Evolutionary conservation across 148 eudicot species (phyloP).

Genomic region (Nepenthes mirabilis): DNA sequence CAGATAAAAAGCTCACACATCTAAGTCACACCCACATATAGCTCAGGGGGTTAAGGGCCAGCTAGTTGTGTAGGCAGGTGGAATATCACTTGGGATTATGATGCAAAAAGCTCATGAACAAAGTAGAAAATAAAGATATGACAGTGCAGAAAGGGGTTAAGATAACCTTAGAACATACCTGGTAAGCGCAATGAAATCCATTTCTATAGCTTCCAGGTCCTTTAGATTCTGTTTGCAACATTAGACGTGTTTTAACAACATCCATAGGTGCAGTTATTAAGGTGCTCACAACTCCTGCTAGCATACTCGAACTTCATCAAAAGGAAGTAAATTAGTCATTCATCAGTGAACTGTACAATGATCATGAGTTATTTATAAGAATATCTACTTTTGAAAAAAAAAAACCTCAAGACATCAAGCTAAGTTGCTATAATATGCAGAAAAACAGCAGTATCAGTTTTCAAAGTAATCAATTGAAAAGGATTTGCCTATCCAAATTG

Average conservation of each 20-base stretch:
- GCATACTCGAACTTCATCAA: constrained; percentile 64
- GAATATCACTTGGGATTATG: too few relatives aligned
- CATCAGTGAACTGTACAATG: background rate
- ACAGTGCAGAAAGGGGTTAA: background rate
- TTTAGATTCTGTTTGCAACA: constrained; percentile 73
- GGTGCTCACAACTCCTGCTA: constrained; percentile 75
- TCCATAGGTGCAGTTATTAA: constrained; percentile 79
- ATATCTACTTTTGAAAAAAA: background rate
- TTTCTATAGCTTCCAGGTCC: constrained; percentile 45
- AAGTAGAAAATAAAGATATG: background rate
- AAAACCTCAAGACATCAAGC: background rate
- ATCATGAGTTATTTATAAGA: too few relatives aligned
- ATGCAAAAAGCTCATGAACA: background rate
- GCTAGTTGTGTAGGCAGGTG: too few relatives aligned
- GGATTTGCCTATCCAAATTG: too few relatives aligned
- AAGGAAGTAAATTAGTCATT: background rate
- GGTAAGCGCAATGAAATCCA: constrained; percentile 79
- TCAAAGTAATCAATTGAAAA: too few relatives aligned
- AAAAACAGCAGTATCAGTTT: background rate
- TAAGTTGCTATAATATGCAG: background rate
- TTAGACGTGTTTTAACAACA: constrained; percentile 90
- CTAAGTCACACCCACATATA: too few relatives aligned
- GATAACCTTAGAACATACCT: constrained; percentile 29
- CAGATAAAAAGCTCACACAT: too few relatives aligned
- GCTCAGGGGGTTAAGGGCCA: too few relatives aligned